These are phyloP conservation scores for Juglanconis oblonga DNA, from an alignment of 2,329 filamentous ascomycete species.

Conservation along the genomic window DNA sequence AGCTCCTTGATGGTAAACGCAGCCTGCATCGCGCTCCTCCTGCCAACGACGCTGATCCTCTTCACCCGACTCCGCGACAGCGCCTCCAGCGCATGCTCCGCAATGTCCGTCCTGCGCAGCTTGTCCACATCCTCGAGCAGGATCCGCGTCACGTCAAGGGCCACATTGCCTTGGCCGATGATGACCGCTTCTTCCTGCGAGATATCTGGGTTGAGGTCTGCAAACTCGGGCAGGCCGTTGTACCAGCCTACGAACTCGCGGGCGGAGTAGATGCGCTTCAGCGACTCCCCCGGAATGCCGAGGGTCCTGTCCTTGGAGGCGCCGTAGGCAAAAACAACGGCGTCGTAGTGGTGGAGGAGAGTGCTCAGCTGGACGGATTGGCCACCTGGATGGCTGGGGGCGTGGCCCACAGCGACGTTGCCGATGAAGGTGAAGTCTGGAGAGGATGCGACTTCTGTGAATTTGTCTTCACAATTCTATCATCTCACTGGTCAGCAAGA, in stretches of 20 bases:
- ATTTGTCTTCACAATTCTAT: slow-evolving; percentile 92
- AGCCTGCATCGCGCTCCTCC: slow-evolving; percentile 86
- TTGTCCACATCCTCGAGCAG: slow-evolving; percentile 72
- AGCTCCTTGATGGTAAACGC: slow-evolving; percentile 95
- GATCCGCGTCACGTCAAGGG: slow-evolving; percentile 87
- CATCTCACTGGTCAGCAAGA: neutral
- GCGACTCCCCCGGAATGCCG: slow-evolving; percentile 72
- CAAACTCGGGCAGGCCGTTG: slow-evolving; percentile 86
- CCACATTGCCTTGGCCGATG: slow-evolving; percentile 94
- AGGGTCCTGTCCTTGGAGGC: slow-evolving; percentile 80
- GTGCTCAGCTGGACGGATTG: slow-evolving; percentile 61
- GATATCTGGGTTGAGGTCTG: slow-evolving; percentile 69
- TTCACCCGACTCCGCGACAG: slow-evolving; percentile 71
- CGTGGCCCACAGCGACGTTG: slow-evolving; percentile 74
- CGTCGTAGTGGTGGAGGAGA: slow-evolving; percentile 82
- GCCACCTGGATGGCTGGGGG: slow-evolving; percentile 35
- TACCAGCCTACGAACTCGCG: slow-evolving; percentile 98
- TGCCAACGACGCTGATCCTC: slow-evolving; percentile 81
- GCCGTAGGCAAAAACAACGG: slow-evolving; percentile 88
- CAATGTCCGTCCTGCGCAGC: slow-evolving; percentile 82
- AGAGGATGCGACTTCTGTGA: slow-evolving; percentile 80
- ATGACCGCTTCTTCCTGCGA: slow-evolving; percentile 76
- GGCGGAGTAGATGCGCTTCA: slow-evolving; percentile 79
- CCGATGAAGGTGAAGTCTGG: slow-evolving; percentile 87
- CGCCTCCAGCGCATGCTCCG: slow-evolving; percentile 74